Evolutionary conservation across 2,329 filamentous ascomycete genomes (phyloP).

Genomic region (Trichoderma atrobrunneum): DNA sequence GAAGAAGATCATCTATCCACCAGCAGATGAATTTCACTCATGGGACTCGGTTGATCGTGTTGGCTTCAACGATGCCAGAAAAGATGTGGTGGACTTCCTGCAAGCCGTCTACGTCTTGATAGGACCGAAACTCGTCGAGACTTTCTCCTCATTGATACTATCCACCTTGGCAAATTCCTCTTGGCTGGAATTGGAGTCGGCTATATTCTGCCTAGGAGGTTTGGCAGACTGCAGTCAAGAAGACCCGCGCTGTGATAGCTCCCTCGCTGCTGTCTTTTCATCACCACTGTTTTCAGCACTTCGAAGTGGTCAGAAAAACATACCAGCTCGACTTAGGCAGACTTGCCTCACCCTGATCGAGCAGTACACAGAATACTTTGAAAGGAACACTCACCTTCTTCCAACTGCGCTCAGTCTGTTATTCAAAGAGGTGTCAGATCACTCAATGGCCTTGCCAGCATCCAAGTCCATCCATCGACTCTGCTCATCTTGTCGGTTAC

Average conservation of each 20-base stretch:
- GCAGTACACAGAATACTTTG: conserved; percentile 73
- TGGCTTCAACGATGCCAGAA: conserved; percentile 68
- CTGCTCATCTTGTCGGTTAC: conserved; percentile 70
- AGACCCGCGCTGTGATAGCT: conserved; percentile 54
- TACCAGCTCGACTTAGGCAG: conserved; percentile 63
- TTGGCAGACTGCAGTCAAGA: conserved; percentile 65
- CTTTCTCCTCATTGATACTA: conserved; percentile 56
- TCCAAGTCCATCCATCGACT: conserved; percentile 72
- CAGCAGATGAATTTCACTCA: conserved; percentile 51
- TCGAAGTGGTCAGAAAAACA: conserved; percentile 45
- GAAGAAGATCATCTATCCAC: conserved; percentile 67
- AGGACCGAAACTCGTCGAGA: conserved; percentile 53
- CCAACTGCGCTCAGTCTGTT: conserved; percentile 71
- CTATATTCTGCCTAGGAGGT: conserved; percentile 61
- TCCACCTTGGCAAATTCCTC: conserved; percentile 47
- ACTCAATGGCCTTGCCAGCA: conserved; percentile 61
- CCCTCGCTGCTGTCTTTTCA: conserved; percentile 60
- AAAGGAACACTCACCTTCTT: conserved; percentile 63
- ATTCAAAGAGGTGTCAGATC: conserved; percentile 65
- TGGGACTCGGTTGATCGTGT: conserved; percentile 70
- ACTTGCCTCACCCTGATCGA: conserved; percentile 69
- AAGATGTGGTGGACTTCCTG: conserved; percentile 76
- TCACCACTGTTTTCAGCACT: conserved; percentile 57
- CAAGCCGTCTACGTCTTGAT: conserved; percentile 66
- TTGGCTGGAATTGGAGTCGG: conserved; percentile 61